These are phyloP conservation scores for Meira nashicola DNA, from an alignment of 1,284 basidiomycete species.

Conservation along the genomic window DNA sequence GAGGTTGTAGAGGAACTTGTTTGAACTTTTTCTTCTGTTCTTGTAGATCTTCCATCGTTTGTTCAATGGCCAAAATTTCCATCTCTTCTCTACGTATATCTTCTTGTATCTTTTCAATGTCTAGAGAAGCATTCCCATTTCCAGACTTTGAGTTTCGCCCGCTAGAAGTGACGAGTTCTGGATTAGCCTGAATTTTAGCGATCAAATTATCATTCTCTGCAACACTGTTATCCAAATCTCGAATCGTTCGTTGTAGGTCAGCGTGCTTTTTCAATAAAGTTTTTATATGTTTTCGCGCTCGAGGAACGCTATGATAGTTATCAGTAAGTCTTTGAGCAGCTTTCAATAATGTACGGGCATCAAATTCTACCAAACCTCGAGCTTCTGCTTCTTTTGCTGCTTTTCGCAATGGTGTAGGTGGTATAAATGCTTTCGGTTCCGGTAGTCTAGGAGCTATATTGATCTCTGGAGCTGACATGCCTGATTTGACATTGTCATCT, in stretches of 20 bases:
- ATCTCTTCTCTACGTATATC: conserved; percentile 43
- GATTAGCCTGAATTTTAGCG: not conserved
- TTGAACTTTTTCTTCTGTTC: conserved; percentile 1
- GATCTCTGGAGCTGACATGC: not conserved
- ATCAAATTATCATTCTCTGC: not conserved
- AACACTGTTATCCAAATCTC: not conserved
- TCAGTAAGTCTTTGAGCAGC: conserved; percentile 38
- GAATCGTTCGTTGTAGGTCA: conserved; percentile 16
- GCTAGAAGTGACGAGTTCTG: not conserved
- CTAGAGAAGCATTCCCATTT: not conserved
- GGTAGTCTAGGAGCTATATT: conserved; percentile 14
- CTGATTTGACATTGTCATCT: not conserved
- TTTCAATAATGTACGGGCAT: conserved; percentile 24
- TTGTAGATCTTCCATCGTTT: conserved; percentile 36
- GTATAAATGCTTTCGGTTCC: conserved; percentile 15
- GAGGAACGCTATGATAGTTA: conserved; percentile 33
- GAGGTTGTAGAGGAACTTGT: not conserved
- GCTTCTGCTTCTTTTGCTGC: conserved; percentile 8
- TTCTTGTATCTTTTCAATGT: conserved; percentile 20
- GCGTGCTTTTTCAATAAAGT: conserved; percentile 35
- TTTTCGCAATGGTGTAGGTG: conserved; percentile 18
- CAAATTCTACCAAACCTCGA: conserved; percentile 11
- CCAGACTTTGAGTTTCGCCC: conserved; percentile 6
- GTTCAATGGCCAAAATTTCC: conserved; percentile 49
- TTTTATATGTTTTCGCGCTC: conserved; percentile 48